phyloP scores from a whole-genome alignment of 495 filamentous ascomycete species.

The Physcia stellaris region DNA sequence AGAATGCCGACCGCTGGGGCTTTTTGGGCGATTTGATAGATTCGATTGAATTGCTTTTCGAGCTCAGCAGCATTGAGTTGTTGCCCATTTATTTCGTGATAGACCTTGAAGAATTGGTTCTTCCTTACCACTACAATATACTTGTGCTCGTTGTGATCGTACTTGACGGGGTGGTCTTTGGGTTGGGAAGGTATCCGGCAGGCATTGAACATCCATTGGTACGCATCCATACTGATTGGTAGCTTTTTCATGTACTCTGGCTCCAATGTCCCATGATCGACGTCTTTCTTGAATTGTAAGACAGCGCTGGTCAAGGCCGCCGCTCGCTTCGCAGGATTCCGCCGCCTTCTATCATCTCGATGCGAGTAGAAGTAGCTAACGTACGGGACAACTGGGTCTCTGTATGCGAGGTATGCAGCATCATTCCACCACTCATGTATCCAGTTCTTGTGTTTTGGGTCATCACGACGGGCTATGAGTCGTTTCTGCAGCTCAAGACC shows the following conservation, averaged over 20 bases:
- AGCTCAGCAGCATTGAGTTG: constrained; percentile 78
- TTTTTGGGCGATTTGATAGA: constrained; percentile 66
- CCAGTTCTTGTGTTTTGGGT: constrained; percentile 88
- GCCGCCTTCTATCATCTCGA: constrained; percentile 77
- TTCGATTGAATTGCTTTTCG: constrained; percentile 70
- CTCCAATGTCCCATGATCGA: constrained; percentile 71
- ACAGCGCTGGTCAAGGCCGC: constrained; percentile 75
- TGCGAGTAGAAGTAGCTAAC: constrained; percentile 99
- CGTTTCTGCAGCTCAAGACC: constrained; percentile 83
- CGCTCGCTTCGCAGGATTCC: constrained; percentile 82
- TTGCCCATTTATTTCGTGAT: constrained; percentile 60
- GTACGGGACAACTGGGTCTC: constrained; percentile 93
- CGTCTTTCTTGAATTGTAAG: constrained; percentile 87
- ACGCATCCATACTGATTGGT: constrained; percentile 93
- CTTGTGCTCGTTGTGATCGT: constrained; percentile 54
- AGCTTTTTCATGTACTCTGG: constrained; percentile 96
- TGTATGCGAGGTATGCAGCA: constrained; percentile 78
- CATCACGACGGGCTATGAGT: constrained; percentile 63
- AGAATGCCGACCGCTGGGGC: constrained; percentile 68
- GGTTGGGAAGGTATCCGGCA: constrained; percentile 75
- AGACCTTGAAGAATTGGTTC: constrained; percentile 91
- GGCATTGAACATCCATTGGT: constrained; percentile 98
- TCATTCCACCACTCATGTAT: constrained; percentile 96
- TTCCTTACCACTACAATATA: constrained; percentile 84
- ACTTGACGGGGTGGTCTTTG: constrained; percentile 76